These are phyloP conservation scores for Globisporangium cylindrosporum DNA, from an alignment of 352 stramenopile genomes.

Conservation along the genomic window DNA sequence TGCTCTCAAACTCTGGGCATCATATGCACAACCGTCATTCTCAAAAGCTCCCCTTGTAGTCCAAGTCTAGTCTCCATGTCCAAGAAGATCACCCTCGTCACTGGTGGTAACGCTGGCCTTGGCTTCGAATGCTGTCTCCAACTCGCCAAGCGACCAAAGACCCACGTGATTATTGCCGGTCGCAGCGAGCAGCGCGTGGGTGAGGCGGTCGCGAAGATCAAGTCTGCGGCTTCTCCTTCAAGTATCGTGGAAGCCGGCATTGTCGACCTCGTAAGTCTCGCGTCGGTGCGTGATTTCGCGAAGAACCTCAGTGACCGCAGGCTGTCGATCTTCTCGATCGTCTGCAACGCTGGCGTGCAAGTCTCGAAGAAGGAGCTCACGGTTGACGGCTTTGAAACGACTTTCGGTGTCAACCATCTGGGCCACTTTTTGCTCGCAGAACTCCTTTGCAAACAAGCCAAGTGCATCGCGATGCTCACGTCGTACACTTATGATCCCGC, in stretches of 20 bases:
- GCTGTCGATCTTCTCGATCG: slow-evolving; percentile 25
- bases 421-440: slow-evolving; percentile 36
- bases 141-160: slow-evolving; percentile 24
- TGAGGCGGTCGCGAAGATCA: slow-evolving; percentile 17
- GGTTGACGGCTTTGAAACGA: slow-evolving; percentile 34
- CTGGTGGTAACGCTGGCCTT: slow-evolving; percentile 31
- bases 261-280: slow-evolving; percentile 34
- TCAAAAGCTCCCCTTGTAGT: background rate
- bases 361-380: slow-evolving; percentile 19
- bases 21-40: background rate
- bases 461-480: slow-evolving; percentile 24
- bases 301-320: slow-evolving; percentile 15
- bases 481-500: slow-evolving; percentile 30
- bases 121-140: slow-evolving; percentile 27
- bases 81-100: slow-evolving; percentile 34
- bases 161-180: slow-evolving; percentile 28
- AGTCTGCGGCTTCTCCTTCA: slow-evolving; percentile 1
- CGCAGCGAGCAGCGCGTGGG: slow-evolving; percentile 27
- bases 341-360: slow-evolving; percentile 45
- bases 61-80: background rate
- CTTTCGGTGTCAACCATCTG: slow-evolving; percentile 39
- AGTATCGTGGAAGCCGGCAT: slow-evolving; percentile 24
- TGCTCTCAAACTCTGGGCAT: background rate
- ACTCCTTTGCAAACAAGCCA: slow-evolving; percentile 20
- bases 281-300: slow-evolving; percentile 23